Conservation (phyloP, 257 asterid species). For the Scutellaria galericulata region DNA sequence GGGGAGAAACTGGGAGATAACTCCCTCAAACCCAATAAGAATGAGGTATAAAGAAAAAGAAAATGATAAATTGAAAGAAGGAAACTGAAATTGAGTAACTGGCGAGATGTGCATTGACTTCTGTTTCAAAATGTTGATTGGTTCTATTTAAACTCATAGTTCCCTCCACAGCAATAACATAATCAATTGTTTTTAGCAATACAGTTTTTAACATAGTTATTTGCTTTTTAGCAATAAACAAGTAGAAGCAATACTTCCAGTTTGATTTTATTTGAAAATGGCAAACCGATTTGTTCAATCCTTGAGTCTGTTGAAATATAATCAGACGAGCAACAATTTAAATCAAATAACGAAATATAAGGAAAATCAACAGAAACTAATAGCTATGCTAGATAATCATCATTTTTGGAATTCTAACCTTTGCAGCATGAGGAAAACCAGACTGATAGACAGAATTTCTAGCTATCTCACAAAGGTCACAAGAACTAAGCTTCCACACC, state of each 20-base stretch:
- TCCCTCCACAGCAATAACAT: not conserved
- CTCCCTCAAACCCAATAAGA: too few species aligned
- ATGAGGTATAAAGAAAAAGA: not conserved
- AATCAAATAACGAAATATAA: not conserved
- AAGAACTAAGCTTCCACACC: conserved; percentile 98
- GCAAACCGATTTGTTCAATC: not conserved
- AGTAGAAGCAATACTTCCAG: not conserved
- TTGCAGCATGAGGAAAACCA: conserved; percentile 81
- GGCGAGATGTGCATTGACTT: conserved; percentile 7
- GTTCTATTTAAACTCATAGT: not conserved
- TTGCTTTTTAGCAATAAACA: conserved; percentile 9
- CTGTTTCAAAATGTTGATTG: not conserved
- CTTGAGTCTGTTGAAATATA: conserved; percentile 5
- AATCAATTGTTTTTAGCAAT: too few species aligned
- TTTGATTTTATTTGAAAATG: conserved; percentile 10
- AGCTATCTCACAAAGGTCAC: conserved; percentile 97
- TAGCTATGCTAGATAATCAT: conserved; percentile 21
- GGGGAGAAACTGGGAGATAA: too few species aligned
- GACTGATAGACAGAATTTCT: conserved; percentile 94
- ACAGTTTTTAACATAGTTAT: not conserved
- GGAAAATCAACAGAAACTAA: not conserved
- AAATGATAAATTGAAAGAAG: not conserved
- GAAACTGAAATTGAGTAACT: conserved; percentile 4
- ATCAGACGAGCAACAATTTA: not conserved
- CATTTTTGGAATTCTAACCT: conserved; percentile 54